A percentile compares a stretch with the other conserved stretches of the same genome.
phyloP scores from a whole-genome alignment of 331 rosid species.

The Quercus phellos region DNA sequence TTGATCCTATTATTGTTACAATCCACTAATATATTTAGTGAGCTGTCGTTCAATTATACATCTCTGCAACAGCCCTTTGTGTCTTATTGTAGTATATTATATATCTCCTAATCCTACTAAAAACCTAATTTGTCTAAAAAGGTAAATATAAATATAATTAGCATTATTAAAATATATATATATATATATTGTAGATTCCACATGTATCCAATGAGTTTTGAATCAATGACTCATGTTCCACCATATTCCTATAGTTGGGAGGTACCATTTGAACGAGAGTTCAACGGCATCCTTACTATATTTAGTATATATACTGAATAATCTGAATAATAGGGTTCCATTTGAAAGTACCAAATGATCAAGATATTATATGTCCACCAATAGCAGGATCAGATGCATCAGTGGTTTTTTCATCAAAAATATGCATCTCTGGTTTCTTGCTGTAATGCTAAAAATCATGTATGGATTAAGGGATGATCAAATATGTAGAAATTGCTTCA shows the following conservation, averaged over 20 bases:
- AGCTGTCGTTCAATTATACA: too few species aligned
- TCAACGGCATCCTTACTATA: background rate
- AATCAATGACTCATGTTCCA: too few species aligned
- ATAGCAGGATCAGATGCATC: background rate
- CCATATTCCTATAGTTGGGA: too few species aligned
- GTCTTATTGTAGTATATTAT: background rate
- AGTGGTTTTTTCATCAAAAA: background rate
- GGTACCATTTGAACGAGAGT: too few species aligned
- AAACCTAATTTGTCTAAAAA: background rate
- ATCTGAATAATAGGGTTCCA: constrained; percentile 7
- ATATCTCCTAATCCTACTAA: background rate
- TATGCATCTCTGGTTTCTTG: background rate
- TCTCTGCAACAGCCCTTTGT: background rate
- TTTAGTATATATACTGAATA: background rate
- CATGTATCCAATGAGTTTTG: too few species aligned
- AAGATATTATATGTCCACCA: background rate
- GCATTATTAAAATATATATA: too few species aligned
- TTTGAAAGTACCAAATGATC: background rate
- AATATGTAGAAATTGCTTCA: constrained; percentile 7
- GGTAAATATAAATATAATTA: background rate
- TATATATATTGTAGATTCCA: too few species aligned
- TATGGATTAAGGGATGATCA: background rate
- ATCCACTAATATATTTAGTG: too few species aligned
- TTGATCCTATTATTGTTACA: too few species aligned
- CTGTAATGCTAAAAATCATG: constrained; percentile 4